phyloP scores from a whole-genome alignment of 805 yeast species.

The Metschnikowia kofuensis region DNA sequence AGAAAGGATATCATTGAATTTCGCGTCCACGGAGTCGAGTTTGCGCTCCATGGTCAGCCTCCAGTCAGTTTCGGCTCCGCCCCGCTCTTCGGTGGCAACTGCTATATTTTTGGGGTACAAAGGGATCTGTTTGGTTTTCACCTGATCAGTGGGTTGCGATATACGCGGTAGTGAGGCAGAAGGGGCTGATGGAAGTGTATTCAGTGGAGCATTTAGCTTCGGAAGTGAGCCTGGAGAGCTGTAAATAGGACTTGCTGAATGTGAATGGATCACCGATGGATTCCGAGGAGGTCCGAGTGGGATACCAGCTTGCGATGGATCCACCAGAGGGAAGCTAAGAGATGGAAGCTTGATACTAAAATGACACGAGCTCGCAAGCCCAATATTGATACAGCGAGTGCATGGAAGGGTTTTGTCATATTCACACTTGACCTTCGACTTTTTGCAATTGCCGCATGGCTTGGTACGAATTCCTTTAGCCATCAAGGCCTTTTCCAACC shows the following conservation, averaged over 20 bases:
- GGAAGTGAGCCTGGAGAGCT: background rate
- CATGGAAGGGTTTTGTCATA: slow-evolving; percentile 51
- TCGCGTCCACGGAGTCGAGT: slow-evolving; percentile 35
- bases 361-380: slow-evolving; percentile 47
- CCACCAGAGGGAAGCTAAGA: slow-evolving; percentile 26
- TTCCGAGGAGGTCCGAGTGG: background rate
- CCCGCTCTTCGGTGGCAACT: background rate
- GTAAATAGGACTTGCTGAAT: background rate
- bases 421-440: slow-evolving; percentile 60
- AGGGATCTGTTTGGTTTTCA: background rate
- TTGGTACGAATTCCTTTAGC: slow-evolving; percentile 44
- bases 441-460: slow-evolving; percentile 64
- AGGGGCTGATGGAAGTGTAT: background rate
- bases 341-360: slow-evolving; percentile 55
- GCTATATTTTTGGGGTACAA: background rate
- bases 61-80: slow-evolving; percentile 26
- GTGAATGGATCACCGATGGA: background rate
- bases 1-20: slow-evolving; percentile 37
- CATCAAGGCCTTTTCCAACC: slow-evolving; percentile 10
- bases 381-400: slow-evolving; percentile 51
- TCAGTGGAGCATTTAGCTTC: background rate
- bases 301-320: background rate
- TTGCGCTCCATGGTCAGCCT: slow-evolving; percentile 32
- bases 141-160: background rate
- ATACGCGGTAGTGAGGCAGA: background rate